Percentiles rank a stretch among this genome's conserved stretches.
Conservation (phyloP, 768 basidiomycete species). For the Naganishia antarctica region DNA sequence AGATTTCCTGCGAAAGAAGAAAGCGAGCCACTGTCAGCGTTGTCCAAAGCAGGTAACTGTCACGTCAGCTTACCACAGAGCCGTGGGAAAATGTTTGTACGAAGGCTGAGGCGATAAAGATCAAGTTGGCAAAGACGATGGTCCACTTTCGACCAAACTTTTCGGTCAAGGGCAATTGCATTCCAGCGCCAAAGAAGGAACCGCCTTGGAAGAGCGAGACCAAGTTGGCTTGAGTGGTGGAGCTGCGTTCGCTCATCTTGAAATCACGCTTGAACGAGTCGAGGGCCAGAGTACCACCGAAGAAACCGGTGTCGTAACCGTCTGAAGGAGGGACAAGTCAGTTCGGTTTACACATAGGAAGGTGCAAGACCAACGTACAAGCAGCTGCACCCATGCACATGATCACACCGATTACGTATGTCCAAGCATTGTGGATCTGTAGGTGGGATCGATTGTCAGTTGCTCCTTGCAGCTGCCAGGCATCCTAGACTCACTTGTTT, state of each 20-base stretch:
- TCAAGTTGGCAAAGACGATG: constrained; percentile 33
- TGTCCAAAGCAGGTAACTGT: too few species aligned
- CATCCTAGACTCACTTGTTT: background rate
- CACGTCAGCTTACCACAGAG: too few species aligned
- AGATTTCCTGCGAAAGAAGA: too few species aligned
- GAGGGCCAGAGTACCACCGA: constrained; percentile 31
- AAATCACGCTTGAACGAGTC: constrained; percentile 30
- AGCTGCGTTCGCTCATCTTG: constrained; percentile 32
- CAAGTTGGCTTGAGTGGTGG: constrained; percentile 28
- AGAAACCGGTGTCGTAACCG: constrained; percentile 29
- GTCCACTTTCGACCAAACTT: constrained; percentile 33
- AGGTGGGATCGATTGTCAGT: constrained; percentile 1
- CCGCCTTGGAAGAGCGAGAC: constrained; percentile 40
- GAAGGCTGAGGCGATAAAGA: constrained; percentile 36
- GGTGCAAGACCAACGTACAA: constrained; percentile 17
- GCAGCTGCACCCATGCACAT: constrained; percentile 35
- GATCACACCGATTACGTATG: constrained; percentile 30
- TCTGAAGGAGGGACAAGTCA: background rate
- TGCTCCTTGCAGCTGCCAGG: background rate
- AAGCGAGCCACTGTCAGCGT: too few species aligned
- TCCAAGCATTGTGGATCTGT: constrained; percentile 29
- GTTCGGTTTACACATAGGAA: background rate
- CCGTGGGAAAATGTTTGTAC: constrained; percentile 35
- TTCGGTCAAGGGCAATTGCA: constrained; percentile 35
- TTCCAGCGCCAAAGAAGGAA: constrained; percentile 38